These are phyloP conservation scores for Ogataea trehalophila DNA, from an alignment of 805 yeast species.

Conservation along the genomic window DNA sequence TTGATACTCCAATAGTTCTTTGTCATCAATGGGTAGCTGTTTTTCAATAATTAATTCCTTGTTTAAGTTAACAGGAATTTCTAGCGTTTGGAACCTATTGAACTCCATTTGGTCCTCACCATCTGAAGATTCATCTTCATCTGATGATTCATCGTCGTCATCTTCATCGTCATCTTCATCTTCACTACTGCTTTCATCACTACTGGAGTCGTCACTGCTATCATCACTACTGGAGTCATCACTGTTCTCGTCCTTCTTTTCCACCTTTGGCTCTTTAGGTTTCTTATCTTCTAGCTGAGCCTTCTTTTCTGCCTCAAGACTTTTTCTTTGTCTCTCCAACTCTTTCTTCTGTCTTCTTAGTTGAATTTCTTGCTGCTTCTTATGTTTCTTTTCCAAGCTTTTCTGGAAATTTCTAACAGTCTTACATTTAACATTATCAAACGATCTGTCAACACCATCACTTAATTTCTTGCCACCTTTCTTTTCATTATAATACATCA, in stretches of 20 bases:
- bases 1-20: constrained; percentile 33
- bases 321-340: constrained; percentile 9
- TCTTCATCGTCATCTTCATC: background rate
- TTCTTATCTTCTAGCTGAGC: constrained; percentile 3
- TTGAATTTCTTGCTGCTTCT: constrained; percentile 14
- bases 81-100: constrained; percentile 15
- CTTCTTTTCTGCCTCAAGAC: constrained; percentile 3
- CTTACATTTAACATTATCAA: constrained; percentile 12
- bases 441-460: constrained; percentile 12
- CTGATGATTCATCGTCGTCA: background rate
- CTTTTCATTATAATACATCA: constrained; percentile 40
- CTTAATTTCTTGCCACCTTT: constrained; percentile 32
- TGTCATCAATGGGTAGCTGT: constrained; percentile 31
- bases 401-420: constrained; percentile 28
- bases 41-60: constrained; percentile 28
- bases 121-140: constrained; percentile 3
- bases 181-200: constrained; percentile 4
- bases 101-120: constrained; percentile 9
- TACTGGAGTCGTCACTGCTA: constrained; percentile 1
- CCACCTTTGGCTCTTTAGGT: background rate
- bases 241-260: constrained; percentile 4
- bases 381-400: constrained; percentile 19
- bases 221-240: constrained; percentile 8
- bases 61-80: constrained; percentile 15
- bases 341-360: constrained; percentile 13